Conservation (phyloP, 1,284 basidiomycete species). For the Violaceomyces palustris region DNA sequence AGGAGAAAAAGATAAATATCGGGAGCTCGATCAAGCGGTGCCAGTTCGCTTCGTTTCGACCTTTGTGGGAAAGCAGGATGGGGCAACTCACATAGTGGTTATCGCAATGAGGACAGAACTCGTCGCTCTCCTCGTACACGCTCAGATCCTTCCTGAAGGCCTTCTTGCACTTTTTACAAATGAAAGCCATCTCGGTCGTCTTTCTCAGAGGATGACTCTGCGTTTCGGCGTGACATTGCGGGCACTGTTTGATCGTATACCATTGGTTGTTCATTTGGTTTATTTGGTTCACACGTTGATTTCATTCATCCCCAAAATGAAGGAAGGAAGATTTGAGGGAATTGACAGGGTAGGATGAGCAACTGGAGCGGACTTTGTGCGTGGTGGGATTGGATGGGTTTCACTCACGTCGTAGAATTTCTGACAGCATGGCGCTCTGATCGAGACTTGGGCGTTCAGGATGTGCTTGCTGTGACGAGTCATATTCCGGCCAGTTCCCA, state of each 20-base stretch:
- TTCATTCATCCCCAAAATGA: too few species aligned
- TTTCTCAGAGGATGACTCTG: conserved; percentile 69
- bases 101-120: conserved; percentile 96
- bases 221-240: conserved; percentile 82
- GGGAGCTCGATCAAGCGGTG: too few species aligned
- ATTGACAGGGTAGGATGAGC: too few species aligned
- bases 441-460: conserved; percentile 50
- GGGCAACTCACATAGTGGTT: conserved; percentile 78
- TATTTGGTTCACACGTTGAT: too few species aligned
- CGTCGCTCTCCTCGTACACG: conserved; percentile 87
- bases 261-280: too few species aligned
- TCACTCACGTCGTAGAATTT: conserved; percentile 50
- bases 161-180: conserved; percentile 97
- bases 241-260: conserved; percentile 59
- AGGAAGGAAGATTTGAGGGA: too few species aligned
- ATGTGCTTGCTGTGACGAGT: conserved; percentile 53
- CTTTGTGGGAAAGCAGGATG: not conserved
- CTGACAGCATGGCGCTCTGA: conserved; percentile 51
- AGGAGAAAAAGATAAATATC: not conserved
- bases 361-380: too few species aligned
- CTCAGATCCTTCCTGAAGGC: conserved; percentile 92
- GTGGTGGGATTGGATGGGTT: too few species aligned
- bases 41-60: not conserved
- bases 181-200: conserved; percentile 83
- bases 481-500: too few species aligned